Evolutionary conservation across 352 stramenopile species (phyloP), one percentile per base, ranked within the genome.

Genomic region (Pythium scleroteichum): DNA sequence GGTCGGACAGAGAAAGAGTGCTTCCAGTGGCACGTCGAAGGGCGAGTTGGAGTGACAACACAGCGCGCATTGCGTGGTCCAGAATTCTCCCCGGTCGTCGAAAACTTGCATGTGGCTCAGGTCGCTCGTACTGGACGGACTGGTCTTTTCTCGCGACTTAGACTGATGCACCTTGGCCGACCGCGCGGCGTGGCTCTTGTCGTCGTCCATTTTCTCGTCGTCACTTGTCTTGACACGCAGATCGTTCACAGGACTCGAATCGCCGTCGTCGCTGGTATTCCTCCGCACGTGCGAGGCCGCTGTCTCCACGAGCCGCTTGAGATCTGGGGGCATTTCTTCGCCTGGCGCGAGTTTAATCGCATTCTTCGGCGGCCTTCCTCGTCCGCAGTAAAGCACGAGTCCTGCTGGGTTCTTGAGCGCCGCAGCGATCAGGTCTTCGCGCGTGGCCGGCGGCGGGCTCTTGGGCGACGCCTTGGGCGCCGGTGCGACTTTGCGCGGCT

Each of bases 1-100:
- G 33, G 75, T 67, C 6, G 69, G 67, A 17, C 82, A 90, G 23
- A 94, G 53, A 59, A 90, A 90, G 26, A 90, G 73, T 62, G 72
- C 75, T 26, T 88, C 79, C 56, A 71, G 71, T 2, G 74, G 74
- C 44, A 69, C 70, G 60, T 66, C 68, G 59, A 68, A 71, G 35
- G 76, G 75, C 52, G 65, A 69, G 9, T 73, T 67, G 13, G 73
- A 55, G 46, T 75, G 66, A 41, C 74, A 85, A 56, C 83, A 93
- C 14, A 93, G 53, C 10, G 81, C 82, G 60, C 83, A 93, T 32
- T 80, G 69, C 22, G 77, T 62, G 33, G 51, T 65, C 54, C 66
- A 77, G 19, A 77, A 68, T 10, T 67, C 63, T 10, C 57, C 46
- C 8, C 51, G 44, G 14, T 71, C 68, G 24, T 68, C 66, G 3